A percentile compares a stretch with the other conserved stretches of the same genome.
These are phyloP conservation scores for Cryphonectria radicalis DNA, from an alignment of 2,329 filamentous ascomycete species.

Conservation along the genomic window DNA sequence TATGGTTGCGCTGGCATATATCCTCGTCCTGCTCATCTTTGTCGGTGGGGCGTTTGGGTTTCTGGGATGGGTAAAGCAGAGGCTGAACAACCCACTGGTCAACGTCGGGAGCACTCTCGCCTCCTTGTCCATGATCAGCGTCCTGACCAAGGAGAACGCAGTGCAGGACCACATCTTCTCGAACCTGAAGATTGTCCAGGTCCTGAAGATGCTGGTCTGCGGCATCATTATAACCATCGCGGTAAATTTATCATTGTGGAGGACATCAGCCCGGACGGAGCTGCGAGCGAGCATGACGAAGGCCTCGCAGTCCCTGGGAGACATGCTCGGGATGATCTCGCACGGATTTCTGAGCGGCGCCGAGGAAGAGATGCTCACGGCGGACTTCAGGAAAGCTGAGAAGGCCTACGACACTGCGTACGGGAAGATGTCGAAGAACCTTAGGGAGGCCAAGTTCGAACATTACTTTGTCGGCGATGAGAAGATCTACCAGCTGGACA, in stretches of 20 bases:
- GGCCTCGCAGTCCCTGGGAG: conserved; percentile 74
- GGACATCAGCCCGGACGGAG: conserved; percentile 74
- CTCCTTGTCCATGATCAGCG: conserved; percentile 85
- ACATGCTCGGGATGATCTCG: conserved; percentile 82
- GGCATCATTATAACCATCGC: conserved; percentile 73
- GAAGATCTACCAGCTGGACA: conserved; percentile 76
- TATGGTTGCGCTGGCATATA: conserved; percentile 73
- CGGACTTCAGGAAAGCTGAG: conserved; percentile 66
- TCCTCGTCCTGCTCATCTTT: conserved; percentile 79
- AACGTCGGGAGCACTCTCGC: conserved; percentile 85
- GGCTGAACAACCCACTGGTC: conserved; percentile 75
- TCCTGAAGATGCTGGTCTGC: conserved; percentile 82
- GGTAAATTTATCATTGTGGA: conserved; percentile 79
- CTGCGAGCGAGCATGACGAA: conserved; percentile 75
- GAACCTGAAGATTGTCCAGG: conserved; percentile 78
- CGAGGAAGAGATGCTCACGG: conserved; percentile 74
- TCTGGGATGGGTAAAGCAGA: conserved; percentile 86
- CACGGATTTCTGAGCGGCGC: conserved; percentile 82
- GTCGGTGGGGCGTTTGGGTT: conserved; percentile 86
- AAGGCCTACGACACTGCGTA: conserved; percentile 70
- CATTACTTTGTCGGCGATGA: conserved; percentile 84
- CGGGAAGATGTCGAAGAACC: conserved; percentile 71
- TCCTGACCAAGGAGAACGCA: conserved; percentile 88
- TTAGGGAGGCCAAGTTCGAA: conserved; percentile 87
- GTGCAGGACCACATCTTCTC: conserved; percentile 83